A percentile compares a stretch with the other conserved stretches of the same genome.
phyloP scores from a whole-genome alignment of 768 basidiomycete genomes.

The Chlorophyllum brunneum region DNA sequence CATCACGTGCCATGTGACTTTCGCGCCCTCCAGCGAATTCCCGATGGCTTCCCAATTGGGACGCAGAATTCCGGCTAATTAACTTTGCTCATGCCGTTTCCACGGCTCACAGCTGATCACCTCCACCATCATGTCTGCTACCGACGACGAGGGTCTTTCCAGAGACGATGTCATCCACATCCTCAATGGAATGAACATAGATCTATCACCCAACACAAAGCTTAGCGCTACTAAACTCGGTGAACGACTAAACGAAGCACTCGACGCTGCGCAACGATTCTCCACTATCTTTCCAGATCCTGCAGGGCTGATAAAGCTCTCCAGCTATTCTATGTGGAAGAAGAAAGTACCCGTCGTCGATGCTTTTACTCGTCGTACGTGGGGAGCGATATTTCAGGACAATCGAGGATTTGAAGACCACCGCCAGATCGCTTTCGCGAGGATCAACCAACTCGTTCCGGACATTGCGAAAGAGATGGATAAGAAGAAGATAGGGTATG shows the following conservation, averaged over 20 bases:
- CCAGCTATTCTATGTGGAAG: constrained; percentile 7
- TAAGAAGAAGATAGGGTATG: constrained; percentile 9
- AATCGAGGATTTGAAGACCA: constrained; percentile 9
- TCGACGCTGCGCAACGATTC: constrained; percentile 27
- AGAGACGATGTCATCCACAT: constrained; percentile 24
- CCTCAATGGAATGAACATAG: constrained; percentile 26
- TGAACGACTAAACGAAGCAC: constrained; percentile 18
- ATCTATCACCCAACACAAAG: constrained; percentile 25
- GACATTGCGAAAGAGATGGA: constrained; percentile 12
- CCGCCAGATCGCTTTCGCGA: constrained; percentile 10
- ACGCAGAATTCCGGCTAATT: background rate
- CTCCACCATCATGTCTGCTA: constrained; percentile 18
- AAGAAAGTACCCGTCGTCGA: constrained; percentile 8
- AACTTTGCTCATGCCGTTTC: background rate
- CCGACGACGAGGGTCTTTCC: constrained; percentile 11
- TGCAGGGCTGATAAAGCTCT: background rate
- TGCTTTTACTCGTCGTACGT: constrained; percentile 11
- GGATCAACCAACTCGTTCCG: constrained; percentile 9
- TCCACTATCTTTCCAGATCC: constrained; percentile 16
- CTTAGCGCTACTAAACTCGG: constrained; percentile 23
- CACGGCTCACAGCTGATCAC: constrained; percentile 15
- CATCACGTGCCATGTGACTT: constrained; percentile 6
- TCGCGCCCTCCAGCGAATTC: background rate
- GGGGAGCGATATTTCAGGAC: constrained; percentile 11
- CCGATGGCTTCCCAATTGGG: background rate